Percentiles rank a stretch among this genome's conserved stretches.
These are phyloP conservation scores for Cytospora paraplurivora DNA, from an alignment of 2,329 filamentous ascomycete genomes.

Conservation along the genomic window DNA sequence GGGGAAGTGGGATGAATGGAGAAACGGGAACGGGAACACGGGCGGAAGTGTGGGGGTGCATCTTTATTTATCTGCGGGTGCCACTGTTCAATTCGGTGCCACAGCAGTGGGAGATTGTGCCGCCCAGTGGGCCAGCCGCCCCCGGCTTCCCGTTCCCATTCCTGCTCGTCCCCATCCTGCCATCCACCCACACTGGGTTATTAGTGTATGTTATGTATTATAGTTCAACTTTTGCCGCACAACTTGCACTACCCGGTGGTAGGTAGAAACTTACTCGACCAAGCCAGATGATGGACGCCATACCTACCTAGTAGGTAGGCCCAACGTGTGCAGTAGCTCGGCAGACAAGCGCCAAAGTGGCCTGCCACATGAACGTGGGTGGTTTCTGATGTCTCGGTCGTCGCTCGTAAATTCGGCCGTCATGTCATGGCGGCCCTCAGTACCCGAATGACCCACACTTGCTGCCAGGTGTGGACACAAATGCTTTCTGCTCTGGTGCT, in stretches of 20 bases:
- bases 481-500: neutral
- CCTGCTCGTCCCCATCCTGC: neutral
- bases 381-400: neutral
- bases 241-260: no score
- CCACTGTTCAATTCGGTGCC: slow-evolving; percentile 16
- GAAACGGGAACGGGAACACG: slow-evolving; percentile 24
- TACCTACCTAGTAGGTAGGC: no score
- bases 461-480: neutral
- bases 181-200: slow-evolving; percentile 14
- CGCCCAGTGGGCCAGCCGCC: neutral
- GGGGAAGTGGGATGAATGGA: slow-evolving; percentile 27
- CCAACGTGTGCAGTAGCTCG: neutral
- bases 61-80: slow-evolving; percentile 13
- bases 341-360: neutral
- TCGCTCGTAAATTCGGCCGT: neutral
- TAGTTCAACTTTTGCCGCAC: no score
- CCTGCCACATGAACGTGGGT: neutral
- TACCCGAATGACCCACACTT: neutral
- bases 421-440: neutral
- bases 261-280: neutral
- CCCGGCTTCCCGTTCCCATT: slow-evolving; percentile 41
- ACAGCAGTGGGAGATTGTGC: slow-evolving; percentile 4
- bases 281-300: neutral
- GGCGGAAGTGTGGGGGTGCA: slow-evolving; percentile 26
- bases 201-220: neutral